These are phyloP conservation scores for Russula olivacea DNA, from an alignment of 768 basidiomycete genomes.

Conservation along the genomic window DNA sequence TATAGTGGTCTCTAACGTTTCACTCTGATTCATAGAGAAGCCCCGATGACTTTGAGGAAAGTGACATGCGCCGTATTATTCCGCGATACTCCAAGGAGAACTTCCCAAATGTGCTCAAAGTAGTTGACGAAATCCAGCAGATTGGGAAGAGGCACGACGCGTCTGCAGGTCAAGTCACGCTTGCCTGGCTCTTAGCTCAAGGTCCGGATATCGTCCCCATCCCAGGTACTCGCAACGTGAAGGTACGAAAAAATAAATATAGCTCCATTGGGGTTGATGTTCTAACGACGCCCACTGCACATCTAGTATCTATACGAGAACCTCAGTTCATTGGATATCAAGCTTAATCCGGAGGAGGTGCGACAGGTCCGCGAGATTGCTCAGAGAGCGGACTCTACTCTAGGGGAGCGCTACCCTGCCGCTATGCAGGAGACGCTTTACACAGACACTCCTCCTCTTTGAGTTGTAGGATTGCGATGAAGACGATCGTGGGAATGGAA, in stretches of 20 bases:
- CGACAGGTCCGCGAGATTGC: constrained; percentile 16
- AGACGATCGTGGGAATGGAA: not conserved
- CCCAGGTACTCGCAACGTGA: constrained; percentile 41
- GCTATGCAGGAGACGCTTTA: constrained; percentile 8
- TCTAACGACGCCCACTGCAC: not conserved
- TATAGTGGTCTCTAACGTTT: not conserved
- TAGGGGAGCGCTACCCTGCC: constrained; percentile 16
- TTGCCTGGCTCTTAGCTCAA: constrained; percentile 48
- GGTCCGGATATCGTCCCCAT: constrained; percentile 44
- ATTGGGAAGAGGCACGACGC: constrained; percentile 37
- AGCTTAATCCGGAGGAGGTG: constrained; percentile 15
- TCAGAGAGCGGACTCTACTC: constrained; percentile 13
- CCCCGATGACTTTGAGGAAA: constrained; percentile 37
- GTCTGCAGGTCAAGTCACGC: constrained; percentile 42
- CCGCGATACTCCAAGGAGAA: constrained; percentile 40
- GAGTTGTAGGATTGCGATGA: not conserved
- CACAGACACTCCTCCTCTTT: constrained; percentile 8
- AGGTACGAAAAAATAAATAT: constrained; percentile 24
- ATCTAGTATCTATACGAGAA: constrained; percentile 21
- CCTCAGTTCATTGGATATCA: constrained; percentile 10
- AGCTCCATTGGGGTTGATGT: not conserved
- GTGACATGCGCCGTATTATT: constrained; percentile 34
- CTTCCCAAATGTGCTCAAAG: constrained; percentile 41
- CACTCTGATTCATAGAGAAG: constrained; percentile 30
- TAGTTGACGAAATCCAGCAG: constrained; percentile 35